Evolutionary conservation across 2,329 filamentous ascomycete genomes (phyloP).

Genomic region (Cryphonectria parasitica): DNA sequence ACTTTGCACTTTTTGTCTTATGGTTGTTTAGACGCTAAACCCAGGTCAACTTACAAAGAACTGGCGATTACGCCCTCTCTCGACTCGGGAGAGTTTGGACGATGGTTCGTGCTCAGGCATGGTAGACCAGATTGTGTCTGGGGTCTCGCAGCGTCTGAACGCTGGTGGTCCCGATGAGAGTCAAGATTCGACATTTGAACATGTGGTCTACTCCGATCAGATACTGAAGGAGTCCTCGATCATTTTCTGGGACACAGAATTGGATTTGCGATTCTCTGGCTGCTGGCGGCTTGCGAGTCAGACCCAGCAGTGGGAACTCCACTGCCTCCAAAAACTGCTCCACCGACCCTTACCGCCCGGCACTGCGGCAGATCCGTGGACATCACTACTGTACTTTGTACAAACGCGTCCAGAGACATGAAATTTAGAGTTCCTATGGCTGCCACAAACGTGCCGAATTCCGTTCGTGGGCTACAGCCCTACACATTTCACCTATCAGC

Average conservation of each 20-base stretch:
- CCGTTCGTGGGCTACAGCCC: background rate
- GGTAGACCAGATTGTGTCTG: background rate
- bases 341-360: background rate
- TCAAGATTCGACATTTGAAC: background rate
- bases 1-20: background rate
- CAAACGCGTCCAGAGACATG: no score
- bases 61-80: background rate
- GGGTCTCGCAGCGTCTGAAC: background rate
- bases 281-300: background rate
- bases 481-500: background rate
- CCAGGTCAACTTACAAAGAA: background rate
- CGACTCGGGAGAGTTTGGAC: conserved; percentile 1
- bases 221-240: background rate
- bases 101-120: background rate
- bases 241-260: background rate
- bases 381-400: no score
- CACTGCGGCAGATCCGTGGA: no score
- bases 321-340: background rate
- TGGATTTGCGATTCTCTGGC: background rate
- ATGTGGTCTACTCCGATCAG: background rate
- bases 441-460: background rate
- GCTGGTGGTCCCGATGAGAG: background rate
- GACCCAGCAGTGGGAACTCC: background rate
- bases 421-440: background rate
- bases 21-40: background rate